phyloP scores from a whole-genome alignment of 2,329 filamentous ascomycete species.

The Cordyceps fumosorosea region DNA sequence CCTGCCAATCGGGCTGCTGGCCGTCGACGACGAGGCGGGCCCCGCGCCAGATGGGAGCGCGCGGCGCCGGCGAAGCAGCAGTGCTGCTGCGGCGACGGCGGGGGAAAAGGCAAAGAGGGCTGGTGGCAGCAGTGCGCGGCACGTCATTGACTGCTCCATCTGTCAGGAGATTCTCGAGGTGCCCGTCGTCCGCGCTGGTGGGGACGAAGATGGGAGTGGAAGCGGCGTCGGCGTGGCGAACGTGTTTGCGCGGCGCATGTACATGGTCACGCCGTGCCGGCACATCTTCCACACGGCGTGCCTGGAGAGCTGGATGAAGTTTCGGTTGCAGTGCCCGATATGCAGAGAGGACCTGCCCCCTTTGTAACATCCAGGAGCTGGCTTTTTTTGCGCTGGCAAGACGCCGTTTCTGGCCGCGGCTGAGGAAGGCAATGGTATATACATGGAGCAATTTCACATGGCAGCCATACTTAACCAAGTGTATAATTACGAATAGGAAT shows the following conservation, averaged over 20 bases:
- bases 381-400: neutral
- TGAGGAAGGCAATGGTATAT: neutral
- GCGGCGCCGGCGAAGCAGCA: neutral
- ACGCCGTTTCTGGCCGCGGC: too few species aligned
- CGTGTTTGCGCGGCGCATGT: conserved; percentile 71
- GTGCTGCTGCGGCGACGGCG: conserved; percentile 20
- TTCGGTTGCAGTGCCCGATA: conserved; percentile 88
- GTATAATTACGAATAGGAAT: neutral
- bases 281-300: conserved; percentile 93
- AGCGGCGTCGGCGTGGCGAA: conserved; percentile 53
- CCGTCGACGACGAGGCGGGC: neutral
- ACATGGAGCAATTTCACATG: neutral
- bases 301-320: conserved; percentile 93
- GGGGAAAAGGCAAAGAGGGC: conserved; percentile 27
- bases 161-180: conserved; percentile 90
- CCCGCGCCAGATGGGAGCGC: neutral
- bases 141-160: conserved; percentile 84
- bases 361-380: conserved; percentile 39
- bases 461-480: neutral
- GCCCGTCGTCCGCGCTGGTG: conserved; percentile 59
- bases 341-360: conserved; percentile 86
- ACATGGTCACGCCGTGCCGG: conserved; percentile 96
- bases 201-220: conserved; percentile 42
- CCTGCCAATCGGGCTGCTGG: conserved; percentile 66
- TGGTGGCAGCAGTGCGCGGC: conserved; percentile 24